Conservation (phyloP, 495 filamentous ascomycete species). For the Aspergillus mulundensis region DNA sequence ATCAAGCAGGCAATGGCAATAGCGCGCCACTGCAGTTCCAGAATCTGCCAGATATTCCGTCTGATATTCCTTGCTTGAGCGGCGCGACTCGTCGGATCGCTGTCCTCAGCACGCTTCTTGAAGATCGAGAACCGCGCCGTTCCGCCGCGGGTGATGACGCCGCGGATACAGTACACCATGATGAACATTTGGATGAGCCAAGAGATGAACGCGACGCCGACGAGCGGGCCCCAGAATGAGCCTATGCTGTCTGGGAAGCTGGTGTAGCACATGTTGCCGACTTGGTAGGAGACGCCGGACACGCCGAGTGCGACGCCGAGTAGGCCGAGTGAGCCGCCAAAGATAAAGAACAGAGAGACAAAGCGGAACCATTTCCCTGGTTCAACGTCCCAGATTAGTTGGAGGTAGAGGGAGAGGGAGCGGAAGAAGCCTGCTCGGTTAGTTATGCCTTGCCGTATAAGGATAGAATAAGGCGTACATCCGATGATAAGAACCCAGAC, state of each 20-base stretch:
- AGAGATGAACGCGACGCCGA: slow-evolving; percentile 66
- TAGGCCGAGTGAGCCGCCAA: slow-evolving; percentile 62
- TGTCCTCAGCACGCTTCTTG: neutral
- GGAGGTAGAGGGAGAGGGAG: slow-evolving; percentile 78
- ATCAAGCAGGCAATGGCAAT: slow-evolving; percentile 77
- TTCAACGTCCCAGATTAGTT: slow-evolving; percentile 83
- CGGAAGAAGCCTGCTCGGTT: slow-evolving; percentile 58
- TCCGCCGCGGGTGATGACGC: slow-evolving; percentile 1
- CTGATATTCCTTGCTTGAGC: neutral
- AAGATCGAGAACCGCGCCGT: slow-evolving; percentile 1
- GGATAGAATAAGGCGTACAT: slow-evolving; percentile 37
- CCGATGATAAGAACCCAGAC: slow-evolving; percentile 70
- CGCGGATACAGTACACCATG: slow-evolving; percentile 71
- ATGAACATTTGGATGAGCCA: slow-evolving; percentile 67
- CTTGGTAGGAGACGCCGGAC: slow-evolving; percentile 80
- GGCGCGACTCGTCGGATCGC: neutral
- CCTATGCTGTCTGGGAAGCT: slow-evolving; percentile 67
- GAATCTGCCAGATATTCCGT: slow-evolving; percentile 62
- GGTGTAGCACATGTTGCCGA: slow-evolving; percentile 76
- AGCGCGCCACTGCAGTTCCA: slow-evolving; percentile 78
- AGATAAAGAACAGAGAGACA: slow-evolving; percentile 55
- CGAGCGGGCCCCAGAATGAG: slow-evolving; percentile 76
- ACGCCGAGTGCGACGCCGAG: slow-evolving; percentile 37
- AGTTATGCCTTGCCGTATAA: neutral
- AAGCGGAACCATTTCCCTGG: slow-evolving; percentile 76